These are phyloP conservation scores for Cladosporium sp. DNA, from an alignment of 2,329 filamentous ascomycete genomes.

Conservation along the genomic window DNA sequence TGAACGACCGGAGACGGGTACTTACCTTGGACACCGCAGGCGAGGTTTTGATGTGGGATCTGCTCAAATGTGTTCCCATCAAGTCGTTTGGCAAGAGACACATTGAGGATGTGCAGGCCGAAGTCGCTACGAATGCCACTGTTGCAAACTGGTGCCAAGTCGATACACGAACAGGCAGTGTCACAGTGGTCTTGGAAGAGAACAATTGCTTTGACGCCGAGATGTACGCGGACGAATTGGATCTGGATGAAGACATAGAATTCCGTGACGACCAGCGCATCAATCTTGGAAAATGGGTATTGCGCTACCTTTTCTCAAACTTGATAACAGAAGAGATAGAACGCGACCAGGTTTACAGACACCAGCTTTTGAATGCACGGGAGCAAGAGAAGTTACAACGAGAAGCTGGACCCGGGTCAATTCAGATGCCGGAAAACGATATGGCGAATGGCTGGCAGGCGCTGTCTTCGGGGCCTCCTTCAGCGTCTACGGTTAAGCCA, in stretches of 20 bases:
- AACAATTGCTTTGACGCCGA: conserved; percentile 98
- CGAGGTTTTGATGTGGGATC: conserved; percentile 91
- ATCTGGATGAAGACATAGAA: conserved; percentile 67
- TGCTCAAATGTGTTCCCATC: conserved; percentile 81
- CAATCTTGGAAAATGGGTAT: conserved; percentile 93
- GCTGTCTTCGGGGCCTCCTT: conserved; percentile 38
- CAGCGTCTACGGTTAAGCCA: conserved; percentile 53
- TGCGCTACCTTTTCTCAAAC: conserved; percentile 85
- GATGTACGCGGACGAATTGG: conserved; percentile 88
- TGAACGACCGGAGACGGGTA: conserved; percentile 86
- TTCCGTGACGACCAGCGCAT: conserved; percentile 94
- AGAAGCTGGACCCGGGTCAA: conserved; percentile 58
- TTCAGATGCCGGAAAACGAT: conserved; percentile 47
- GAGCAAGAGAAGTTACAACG: conserved; percentile 57
- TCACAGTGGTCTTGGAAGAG: conserved; percentile 87
- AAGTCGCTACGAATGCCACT: conserved; percentile 82
- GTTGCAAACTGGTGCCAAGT: conserved; percentile 96
- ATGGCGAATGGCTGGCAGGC: conserved; percentile 45
- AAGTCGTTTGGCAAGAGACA: conserved; percentile 92
- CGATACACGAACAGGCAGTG: conserved; percentile 84
- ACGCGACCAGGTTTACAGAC: conserved; percentile 71
- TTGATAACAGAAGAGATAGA: conserved; percentile 87
- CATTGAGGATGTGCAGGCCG: conserved; percentile 82
- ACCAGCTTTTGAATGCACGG: conserved; percentile 59
- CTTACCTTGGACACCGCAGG: conserved; percentile 92